Evolutionary conservation across 345 rosid genomes (phyloP), one percentile per base, ranked within the genome.

Genomic region (Eucalyptus albens): DNA sequence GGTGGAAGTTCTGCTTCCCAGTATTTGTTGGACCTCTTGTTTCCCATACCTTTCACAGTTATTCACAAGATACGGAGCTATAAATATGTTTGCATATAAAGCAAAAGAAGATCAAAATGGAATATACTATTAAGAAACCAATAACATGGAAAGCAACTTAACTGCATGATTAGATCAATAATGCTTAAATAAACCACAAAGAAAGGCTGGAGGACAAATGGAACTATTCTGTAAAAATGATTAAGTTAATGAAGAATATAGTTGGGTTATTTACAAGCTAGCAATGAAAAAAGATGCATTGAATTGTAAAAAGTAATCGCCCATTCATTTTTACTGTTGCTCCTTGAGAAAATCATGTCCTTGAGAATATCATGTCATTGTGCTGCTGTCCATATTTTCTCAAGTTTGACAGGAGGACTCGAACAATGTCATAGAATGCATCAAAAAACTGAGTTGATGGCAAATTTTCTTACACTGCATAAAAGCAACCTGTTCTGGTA

Each of bases 1-100:
- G 93, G 86, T 50, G 95, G 95, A 88, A 93, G 44, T 88, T 93
- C 92, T 87, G 95, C 95, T 91, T 95, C 96, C 96, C 96, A 95
- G 87, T 91, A 93, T 62, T 87, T 90, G 87, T 95, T 95, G 11
- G 95, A 91, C 90, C 89, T 93, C 90, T 89, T 90, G 88, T 95
- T 95, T 27, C 96, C 96, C 92, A 93, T 91, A 51, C 93, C 96
- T 94, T 21, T 40, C 8, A 12, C 47, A 77, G 15, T 42, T 40
- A 21, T 77, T 40, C 29, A 40, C 47, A 77, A 77, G 6, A 77
- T 11, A 21, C 5, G 6, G 85, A 33, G 85, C 15, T 40, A 40
- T 40, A 77, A 77, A 21, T 77, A 77, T 77, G 12, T 77, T 22
- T 40, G 85, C 40, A 40, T 37, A 21, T 40, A 77, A 77, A 77